Base-by-base conservation (phyloP, 768 basidiomycete species). In the Mycena rebaudengoi region DNA sequence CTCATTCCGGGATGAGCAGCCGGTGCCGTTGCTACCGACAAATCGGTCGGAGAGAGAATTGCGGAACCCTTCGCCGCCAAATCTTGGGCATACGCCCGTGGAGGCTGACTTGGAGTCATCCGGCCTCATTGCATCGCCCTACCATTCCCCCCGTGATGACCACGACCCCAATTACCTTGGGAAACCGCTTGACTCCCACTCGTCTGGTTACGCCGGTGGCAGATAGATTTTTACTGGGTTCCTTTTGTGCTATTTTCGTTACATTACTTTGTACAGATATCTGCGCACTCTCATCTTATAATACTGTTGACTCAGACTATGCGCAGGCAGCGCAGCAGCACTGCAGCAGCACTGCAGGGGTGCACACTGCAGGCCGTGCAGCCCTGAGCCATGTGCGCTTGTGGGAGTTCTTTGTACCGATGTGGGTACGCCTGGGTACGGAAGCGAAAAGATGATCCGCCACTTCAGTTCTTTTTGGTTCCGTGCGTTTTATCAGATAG, bases 41-140 rank as follows among this genome's bases (percentile, higher is more conserved):
- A 66, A 49, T 46, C 65, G 60, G 20, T 23, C 56, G 20, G n/a
- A 39, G 13, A 46, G 50, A 13, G 45, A 43, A 14, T 43, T 51
- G 45, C 37, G 55, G 10, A 56, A 23, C n/a, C 60, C 66, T n/a
- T n/a, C n/a, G 7, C 49, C 52, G 30, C 63, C 66, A 13, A 58
- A 66, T 58, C 55, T 58, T 12, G 60, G 65, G 28, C 66, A 67
- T 37, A 21, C 2, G 10, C 32, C 29, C 13, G 46, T 60, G 13
- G 66, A 67, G 40, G 57, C 51, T n/a, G 66, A 67, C 5, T 30
- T 67, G 6, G 66, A 67, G 30, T 52, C 66, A 16, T 41, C 44
- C 6, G 65, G 66, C 29, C 61, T 67, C 43, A 60, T 67, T 14
- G 48, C 61, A 10, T 60, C 66, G 25, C 65, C 65, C 8, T 66